Evolutionary conservation across 257 asterid genomes (phyloP).

Genomic region (Capsicum baccatum): DNA sequence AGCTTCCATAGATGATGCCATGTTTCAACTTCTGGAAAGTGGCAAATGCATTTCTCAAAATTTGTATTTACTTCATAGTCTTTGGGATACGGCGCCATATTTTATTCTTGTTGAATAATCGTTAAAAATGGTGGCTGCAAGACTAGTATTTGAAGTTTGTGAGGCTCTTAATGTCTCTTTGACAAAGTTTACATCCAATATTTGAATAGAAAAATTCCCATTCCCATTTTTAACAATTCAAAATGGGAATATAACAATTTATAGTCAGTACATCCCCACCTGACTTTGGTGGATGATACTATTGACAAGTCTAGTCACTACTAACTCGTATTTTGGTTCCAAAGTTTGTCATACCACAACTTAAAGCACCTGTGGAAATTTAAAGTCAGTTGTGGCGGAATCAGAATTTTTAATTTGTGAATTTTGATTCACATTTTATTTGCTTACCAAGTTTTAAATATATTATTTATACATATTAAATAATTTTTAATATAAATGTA

Average conservation of each 20-base stretch:
- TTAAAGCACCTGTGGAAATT: background rate
- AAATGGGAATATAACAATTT: too few relatives aligned
- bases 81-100: background rate
- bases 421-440: background rate
- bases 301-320: background rate
- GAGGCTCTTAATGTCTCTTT: background rate
- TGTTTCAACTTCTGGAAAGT: background rate
- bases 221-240: background rate
- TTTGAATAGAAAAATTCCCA: background rate
- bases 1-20: background rate
- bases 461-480: background rate
- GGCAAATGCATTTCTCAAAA: background rate
- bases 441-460: background rate
- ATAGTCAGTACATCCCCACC: background rate
- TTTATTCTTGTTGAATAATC: background rate
- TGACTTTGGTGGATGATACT: constrained; percentile 27
- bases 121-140: background rate
- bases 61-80: background rate
- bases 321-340: background rate
- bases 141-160: background rate
- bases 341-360: background rate
- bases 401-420: rapidly evolving
- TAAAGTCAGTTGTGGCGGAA: background rate
- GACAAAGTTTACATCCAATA: background rate
- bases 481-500: background rate